Percentiles rank a stretch among this genome's conserved stretches.
Conservation (phyloP, 1,139 yeast genomes). For the Blastobotrys arbuscula region DNA sequence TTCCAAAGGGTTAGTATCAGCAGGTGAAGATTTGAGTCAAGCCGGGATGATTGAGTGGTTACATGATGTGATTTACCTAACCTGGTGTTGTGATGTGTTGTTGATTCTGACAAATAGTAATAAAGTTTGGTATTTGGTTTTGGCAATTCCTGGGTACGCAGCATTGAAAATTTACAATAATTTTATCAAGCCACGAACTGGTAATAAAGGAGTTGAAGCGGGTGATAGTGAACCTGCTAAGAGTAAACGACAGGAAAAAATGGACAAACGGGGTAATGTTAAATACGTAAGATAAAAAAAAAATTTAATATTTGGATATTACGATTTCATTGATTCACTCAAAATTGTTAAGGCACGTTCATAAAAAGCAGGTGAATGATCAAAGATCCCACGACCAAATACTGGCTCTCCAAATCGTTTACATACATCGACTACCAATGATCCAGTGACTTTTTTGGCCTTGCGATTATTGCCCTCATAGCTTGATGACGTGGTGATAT, state of each 20-base stretch:
- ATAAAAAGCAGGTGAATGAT: constrained; percentile 34
- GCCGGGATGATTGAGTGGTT: constrained; percentile 70
- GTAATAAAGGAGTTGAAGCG: constrained; percentile 10
- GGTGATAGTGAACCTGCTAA: constrained; percentile 23
- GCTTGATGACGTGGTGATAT: constrained; percentile 29
- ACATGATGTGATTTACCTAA: constrained; percentile 68
- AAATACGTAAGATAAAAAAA: neutral
- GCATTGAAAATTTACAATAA: constrained; percentile 43
- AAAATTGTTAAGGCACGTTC: constrained; percentile 30
- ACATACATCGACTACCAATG: constrained; percentile 31
- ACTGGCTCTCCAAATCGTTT: constrained; percentile 33
- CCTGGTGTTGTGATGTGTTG: constrained; percentile 55
- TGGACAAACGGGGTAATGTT: constrained; percentile 16
- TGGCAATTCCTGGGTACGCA: constrained; percentile 48
- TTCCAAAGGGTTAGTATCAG: constrained; percentile 40
- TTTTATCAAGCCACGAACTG: constrained; percentile 12
- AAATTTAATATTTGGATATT: too few species aligned
- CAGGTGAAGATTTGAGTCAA: constrained; percentile 65
- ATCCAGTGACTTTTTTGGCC: constrained; percentile 31
- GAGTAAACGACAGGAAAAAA: constrained; percentile 50
- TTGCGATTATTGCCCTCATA: constrained; percentile 30
- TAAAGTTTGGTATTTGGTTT: constrained; percentile 56
- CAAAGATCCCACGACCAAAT: constrained; percentile 34
- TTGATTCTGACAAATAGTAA: constrained; percentile 52
- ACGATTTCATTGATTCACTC: neutral